Percentiles rank a stretch among this genome's conserved stretches.
Conservation (phyloP, 1,139 yeast species). For the Arxiozyma bovina region DNA sequence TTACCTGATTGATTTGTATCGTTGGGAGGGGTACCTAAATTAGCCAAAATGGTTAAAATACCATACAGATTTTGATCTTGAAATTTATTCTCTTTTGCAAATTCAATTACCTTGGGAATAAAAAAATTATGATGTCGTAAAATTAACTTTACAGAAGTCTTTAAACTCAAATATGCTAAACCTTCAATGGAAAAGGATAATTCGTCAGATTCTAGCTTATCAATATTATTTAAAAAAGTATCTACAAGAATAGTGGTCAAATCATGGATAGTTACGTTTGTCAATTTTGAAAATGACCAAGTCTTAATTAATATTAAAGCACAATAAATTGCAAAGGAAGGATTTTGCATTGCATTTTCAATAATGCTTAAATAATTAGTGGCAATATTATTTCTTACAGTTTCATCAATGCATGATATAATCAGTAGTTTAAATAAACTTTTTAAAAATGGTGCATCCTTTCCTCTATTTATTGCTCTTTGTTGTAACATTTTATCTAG, state of each 20-base stretch:
- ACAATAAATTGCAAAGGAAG: conserved; percentile 16
- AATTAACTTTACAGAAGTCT: conserved; percentile 18
- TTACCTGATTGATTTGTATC: conserved; percentile 12
- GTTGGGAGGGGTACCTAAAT: conserved; percentile 19
- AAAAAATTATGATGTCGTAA: conserved; percentile 18
- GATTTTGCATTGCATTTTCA: conserved; percentile 17
- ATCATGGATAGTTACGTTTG: conserved; percentile 16
- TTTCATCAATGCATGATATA: conserved; percentile 29
- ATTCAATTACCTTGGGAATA: conserved; percentile 12
- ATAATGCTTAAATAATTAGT: conserved; percentile 22
- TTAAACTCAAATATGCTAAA: conserved; percentile 28
- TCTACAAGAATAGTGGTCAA: conserved; percentile 17
- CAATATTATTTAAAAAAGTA: conserved; percentile 3
- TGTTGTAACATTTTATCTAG: conserved; percentile 18
- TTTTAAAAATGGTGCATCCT: conserved; percentile 15
- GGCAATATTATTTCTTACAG: conserved; percentile 23
- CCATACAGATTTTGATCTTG: conserved; percentile 20
- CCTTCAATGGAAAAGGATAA: conserved; percentile 25
- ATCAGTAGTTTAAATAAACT: conserved; percentile 19
- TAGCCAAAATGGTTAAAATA: conserved; percentile 22
- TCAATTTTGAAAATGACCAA: conserved; percentile 28
- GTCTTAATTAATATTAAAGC: conserved; percentile 27
- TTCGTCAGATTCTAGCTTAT: conserved; percentile 8
- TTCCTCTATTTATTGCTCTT: conserved; percentile 10
- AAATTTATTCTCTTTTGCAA: conserved; percentile 8